Evolutionary conservation across 2,329 filamentous ascomycete species (phyloP).

Genomic region (Colletotrichum salicis): DNA sequence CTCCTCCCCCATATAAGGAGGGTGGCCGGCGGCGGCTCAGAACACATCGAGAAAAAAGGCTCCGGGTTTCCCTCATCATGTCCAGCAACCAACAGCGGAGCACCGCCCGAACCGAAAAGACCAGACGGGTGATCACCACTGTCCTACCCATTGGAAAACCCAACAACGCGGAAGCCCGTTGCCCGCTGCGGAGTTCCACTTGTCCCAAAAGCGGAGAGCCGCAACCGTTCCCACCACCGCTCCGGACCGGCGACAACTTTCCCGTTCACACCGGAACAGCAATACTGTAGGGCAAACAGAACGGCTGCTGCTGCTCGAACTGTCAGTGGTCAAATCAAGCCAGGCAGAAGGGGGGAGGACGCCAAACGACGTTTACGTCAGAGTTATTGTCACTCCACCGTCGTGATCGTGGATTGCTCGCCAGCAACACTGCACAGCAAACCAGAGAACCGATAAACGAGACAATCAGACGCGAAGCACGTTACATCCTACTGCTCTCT

Average conservation of each 20-base stretch:
- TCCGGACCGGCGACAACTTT: constrained; percentile 26
- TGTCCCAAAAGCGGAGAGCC: constrained; percentile 32
- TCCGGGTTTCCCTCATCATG: constrained; percentile 26
- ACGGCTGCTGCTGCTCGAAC: not conserved
- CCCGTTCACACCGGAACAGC: constrained; percentile 13
- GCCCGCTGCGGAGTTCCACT: constrained; percentile 38
- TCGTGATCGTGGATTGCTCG: not conserved
- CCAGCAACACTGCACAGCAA: not conserved
- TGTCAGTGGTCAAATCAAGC: not conserved
- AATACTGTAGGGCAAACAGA: not conserved
- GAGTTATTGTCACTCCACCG: not conserved
- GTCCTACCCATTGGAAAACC: constrained; percentile 8
- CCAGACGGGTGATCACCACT: constrained; percentile 8
- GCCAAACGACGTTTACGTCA: not conserved
- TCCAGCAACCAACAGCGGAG: constrained; percentile 18
- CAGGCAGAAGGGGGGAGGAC: not conserved
- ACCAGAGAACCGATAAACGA: constrained; percentile 7
- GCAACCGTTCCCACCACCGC: constrained; percentile 24
- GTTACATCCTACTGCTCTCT: not conserved
- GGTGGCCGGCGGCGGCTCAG: not conserved
- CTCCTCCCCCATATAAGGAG: constrained; percentile 23
- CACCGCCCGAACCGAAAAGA: constrained; percentile 20
- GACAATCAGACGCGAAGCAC: not conserved
- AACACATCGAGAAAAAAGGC: not conserved
- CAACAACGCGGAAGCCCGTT: constrained; percentile 28